Conservation (phyloP, 208 protist species). For the Trichomonas tenax region DNA sequence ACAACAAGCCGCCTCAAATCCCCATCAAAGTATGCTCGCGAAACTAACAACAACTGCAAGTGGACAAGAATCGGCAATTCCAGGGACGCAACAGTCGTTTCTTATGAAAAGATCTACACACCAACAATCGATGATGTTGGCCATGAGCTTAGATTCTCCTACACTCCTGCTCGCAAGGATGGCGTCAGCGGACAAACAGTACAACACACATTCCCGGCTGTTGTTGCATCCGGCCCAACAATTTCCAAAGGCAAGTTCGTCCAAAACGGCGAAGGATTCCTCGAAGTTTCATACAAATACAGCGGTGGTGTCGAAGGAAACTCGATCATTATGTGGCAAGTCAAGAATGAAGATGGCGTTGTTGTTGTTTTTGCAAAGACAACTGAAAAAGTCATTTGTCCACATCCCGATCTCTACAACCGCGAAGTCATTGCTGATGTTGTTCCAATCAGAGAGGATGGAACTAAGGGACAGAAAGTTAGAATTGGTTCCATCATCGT, state of each 20-base stretch:
- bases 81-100: background rate
- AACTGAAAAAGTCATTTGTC: background rate
- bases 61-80: background rate
- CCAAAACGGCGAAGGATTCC: background rate
- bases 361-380: background rate
- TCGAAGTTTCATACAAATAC: background rate
- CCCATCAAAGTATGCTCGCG: background rate
- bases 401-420: background rate
- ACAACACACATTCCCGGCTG: too few relatives aligned
- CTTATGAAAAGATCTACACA: background rate
- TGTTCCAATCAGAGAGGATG: background rate
- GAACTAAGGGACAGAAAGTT: background rate
- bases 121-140: background rate
- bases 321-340: background rate
- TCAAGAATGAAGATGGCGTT: background rate
- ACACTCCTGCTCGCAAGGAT: background rate
- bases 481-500: background rate
- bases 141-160: background rate
- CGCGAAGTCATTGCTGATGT: background rate
- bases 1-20: background rate
- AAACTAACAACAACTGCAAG: background rate
- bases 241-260: background rate
- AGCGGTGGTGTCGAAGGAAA: background rate
- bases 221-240: background rate
- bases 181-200: background rate